phyloP scores from a whole-genome alignment of 805 yeast species.

The Wickerhamomyces sydowiorum region DNA sequence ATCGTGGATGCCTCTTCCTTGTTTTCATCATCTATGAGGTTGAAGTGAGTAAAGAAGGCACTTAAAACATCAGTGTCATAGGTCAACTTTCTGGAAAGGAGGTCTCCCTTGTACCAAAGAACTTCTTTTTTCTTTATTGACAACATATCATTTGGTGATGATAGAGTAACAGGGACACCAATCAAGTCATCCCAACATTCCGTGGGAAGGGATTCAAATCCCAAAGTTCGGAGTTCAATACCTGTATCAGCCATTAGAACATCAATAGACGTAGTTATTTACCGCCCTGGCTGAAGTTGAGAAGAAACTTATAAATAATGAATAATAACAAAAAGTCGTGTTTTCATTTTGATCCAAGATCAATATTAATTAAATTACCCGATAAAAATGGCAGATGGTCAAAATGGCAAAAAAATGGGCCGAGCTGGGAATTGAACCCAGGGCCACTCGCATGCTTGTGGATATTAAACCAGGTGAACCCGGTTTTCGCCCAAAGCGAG shows the following conservation, averaged over 20 bases:
- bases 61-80: conserved; percentile 46
- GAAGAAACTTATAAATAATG: too few species aligned
- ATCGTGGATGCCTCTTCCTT: conserved; percentile 2
- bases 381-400: background rate
- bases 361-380: background rate
- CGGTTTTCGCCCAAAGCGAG: conserved; percentile 27
- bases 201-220: background rate
- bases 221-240: background rate
- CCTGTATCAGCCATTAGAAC: too few species aligned
- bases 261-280: too few species aligned
- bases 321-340: background rate
- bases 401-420: conserved; percentile 18
- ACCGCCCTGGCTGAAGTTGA: too few species aligned
- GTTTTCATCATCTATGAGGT: conserved; percentile 12
- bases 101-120: conserved; percentile 44
- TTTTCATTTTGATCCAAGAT: too few species aligned
- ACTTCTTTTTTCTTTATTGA: conserved; percentile 34
- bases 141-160: conserved; percentile 26
- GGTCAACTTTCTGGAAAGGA: conserved; percentile 40
- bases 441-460: conserved; percentile 26
- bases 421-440: conserved; percentile 29
- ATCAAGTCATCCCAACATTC: background rate
- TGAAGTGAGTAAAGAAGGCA: conserved; percentile 59
- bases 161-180: background rate
- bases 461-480: conserved; percentile 8